A percentile compares a stretch with the other conserved stretches of the same genome.
Evolutionary conservation across 441 rosid genomes (phyloP).

Genomic region (Gossypium lobatum): DNA sequence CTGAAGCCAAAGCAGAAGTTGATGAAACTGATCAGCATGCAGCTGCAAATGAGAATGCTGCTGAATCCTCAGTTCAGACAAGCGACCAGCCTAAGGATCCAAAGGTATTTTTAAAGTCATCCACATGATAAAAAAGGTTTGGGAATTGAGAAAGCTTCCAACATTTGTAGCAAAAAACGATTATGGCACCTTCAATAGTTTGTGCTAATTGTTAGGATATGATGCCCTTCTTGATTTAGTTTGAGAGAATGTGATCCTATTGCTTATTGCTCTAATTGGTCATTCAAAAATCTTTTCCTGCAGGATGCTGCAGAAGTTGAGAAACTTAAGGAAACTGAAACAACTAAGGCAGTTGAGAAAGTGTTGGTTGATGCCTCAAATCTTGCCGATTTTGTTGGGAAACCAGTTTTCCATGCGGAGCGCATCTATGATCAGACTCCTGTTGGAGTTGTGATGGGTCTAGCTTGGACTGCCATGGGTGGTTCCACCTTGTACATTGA

Average conservation of each 20-base stretch:
- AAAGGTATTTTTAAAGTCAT: slow-evolving; percentile 29
- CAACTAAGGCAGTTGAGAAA: slow-evolving; percentile 39
- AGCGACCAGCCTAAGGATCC: slow-evolving; percentile 26
- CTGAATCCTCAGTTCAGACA: slow-evolving; percentile 20
- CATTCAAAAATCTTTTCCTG: slow-evolving; percentile 8
- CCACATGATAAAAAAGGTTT: not conserved
- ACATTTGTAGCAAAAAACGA: not conserved
- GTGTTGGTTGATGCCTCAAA: slow-evolving; percentile 60
- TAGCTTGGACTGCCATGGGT: slow-evolving; percentile 98
- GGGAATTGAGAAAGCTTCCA: not conserved
- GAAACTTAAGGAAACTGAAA: slow-evolving; percentile 34
- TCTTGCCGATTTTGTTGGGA: slow-evolving; percentile 82
- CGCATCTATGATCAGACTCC: slow-evolving; percentile 80
- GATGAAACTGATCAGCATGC: slow-evolving; percentile 25
- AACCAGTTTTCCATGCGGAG: slow-evolving; percentile 84
- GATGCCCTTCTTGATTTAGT: not conserved
- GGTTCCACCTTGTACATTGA: slow-evolving; percentile 91
- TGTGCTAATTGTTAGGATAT: not conserved
- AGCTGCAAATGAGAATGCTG: slow-evolving; percentile 20
- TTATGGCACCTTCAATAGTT: not conserved
- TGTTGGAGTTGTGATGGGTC: slow-evolving; percentile 92
- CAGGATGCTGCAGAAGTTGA: slow-evolving; percentile 39
- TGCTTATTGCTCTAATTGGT: slow-evolving; percentile 3
- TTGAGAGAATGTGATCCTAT: not conserved
- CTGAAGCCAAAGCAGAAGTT: slow-evolving; percentile 24